Conservation (phyloP, 2,329 filamentous ascomycete species). For the Monilinia fructicola region DNA sequence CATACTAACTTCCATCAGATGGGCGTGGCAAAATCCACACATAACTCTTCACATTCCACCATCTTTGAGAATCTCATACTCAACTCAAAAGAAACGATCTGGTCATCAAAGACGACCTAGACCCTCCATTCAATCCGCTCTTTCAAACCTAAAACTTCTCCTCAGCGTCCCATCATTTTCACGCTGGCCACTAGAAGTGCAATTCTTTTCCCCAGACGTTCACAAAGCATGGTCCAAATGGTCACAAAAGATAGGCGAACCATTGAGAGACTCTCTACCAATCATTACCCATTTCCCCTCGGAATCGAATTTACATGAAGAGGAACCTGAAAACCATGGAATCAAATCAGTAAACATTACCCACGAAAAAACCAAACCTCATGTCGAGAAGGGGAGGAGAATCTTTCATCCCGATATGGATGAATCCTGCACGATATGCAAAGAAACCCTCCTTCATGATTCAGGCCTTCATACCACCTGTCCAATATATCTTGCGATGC, state of each 20-base stretch:
- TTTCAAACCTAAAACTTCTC: constrained; percentile 80
- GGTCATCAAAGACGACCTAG: constrained; percentile 57
- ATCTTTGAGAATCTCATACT: constrained; percentile 56
- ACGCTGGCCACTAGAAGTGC: constrained; percentile 77
- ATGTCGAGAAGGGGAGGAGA: constrained; percentile 55
- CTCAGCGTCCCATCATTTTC: constrained; percentile 76
- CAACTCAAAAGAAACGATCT: constrained; percentile 52
- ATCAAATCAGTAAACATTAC: constrained; percentile 57
- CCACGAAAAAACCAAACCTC: constrained; percentile 53
- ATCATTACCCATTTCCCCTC: constrained; percentile 34
- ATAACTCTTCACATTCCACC: constrained; percentile 74
- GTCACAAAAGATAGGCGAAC: constrained; percentile 39
- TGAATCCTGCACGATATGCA: constrained; percentile 56
- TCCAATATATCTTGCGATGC: constrained; percentile 54
- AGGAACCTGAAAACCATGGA: constrained; percentile 40
- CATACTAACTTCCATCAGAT: constrained; percentile 52
- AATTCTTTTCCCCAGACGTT: constrained; percentile 74
- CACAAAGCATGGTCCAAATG: constrained; percentile 66
- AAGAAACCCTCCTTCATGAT: constrained; percentile 46
- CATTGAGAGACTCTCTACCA: constrained; percentile 30
- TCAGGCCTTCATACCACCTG: constrained; percentile 59
- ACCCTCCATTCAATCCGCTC: constrained; percentile 62
- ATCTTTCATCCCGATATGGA: constrained; percentile 57
- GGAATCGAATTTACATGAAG: background rate
- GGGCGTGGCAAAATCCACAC: constrained; percentile 88